phyloP scores from a whole-genome alignment of 495 filamentous ascomycete genomes.

The Daldinia caldariorum region DNA sequence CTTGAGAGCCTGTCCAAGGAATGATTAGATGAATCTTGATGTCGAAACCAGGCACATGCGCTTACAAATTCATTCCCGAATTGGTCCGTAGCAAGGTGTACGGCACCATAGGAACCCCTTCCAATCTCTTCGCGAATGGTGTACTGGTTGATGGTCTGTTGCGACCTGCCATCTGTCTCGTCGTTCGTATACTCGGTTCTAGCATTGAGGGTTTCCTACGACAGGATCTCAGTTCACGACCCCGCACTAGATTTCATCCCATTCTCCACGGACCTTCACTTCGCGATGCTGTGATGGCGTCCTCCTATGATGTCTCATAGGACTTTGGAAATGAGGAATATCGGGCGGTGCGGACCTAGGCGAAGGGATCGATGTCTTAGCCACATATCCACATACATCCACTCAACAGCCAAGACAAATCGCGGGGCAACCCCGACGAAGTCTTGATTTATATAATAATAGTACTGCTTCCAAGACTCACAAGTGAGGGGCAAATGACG shows the following conservation, averaged over 20 bases:
- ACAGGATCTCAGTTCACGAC: slow-evolving; percentile 29
- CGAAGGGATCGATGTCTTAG: slow-evolving; percentile 29
- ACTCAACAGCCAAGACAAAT: slow-evolving; percentile 27
- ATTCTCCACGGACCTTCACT: slow-evolving; percentile 67
- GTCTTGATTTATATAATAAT: slow-evolving; percentile 8
- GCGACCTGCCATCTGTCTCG: slow-evolving; percentile 76
- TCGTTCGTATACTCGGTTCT: slow-evolving; percentile 86
- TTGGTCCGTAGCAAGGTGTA: slow-evolving; percentile 91
- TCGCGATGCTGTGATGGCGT: slow-evolving; percentile 74
- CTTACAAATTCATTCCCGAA: slow-evolving; percentile 93
- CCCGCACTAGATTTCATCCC: background rate
- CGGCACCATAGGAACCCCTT: slow-evolving; percentile 91
- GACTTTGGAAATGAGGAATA: slow-evolving; percentile 64
- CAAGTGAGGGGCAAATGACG: slow-evolving; percentile 44
- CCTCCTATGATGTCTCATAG: slow-evolving; percentile 78
- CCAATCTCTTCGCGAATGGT: slow-evolving; percentile 95
- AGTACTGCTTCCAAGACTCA: slow-evolving; percentile 37
- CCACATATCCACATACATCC: slow-evolving; percentile 11
- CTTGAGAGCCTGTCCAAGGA: slow-evolving; percentile 79
- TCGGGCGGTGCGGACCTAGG: slow-evolving; percentile 54
- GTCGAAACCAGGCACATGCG: slow-evolving; percentile 16
- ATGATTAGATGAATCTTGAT: slow-evolving; percentile 27
- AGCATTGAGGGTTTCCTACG: slow-evolving; percentile 90
- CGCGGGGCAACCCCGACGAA: slow-evolving; percentile 29
- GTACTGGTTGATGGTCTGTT: slow-evolving; percentile 94